Conservation (phyloP, 495 filamentous ascomycete genomes). For the Penicillium odoratum region DNA sequence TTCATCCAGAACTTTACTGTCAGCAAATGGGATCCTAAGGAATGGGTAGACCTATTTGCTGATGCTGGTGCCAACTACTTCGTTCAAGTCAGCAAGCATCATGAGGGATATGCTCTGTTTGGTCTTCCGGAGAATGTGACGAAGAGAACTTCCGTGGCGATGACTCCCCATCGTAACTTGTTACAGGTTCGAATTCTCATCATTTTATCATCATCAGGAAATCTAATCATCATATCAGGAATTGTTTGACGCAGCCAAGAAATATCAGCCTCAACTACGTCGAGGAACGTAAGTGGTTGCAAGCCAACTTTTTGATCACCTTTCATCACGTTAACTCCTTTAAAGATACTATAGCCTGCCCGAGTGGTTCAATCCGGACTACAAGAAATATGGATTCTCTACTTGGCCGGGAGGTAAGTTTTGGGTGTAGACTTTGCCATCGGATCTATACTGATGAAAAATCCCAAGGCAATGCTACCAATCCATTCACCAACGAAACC, state of each 20-base stretch:
- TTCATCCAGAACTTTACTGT: slow-evolving; percentile 56
- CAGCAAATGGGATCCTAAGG: slow-evolving; percentile 45
- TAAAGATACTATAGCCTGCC: slow-evolving; percentile 52
- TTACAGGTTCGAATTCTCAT: slow-evolving; percentile 11
- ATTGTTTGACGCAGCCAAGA: slow-evolving; percentile 50
- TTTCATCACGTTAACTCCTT: not conserved
- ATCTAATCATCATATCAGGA: slow-evolving; percentile 29
- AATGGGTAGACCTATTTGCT: slow-evolving; percentile 58
- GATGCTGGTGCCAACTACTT: slow-evolving; percentile 58
- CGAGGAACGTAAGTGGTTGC: slow-evolving; percentile 33
- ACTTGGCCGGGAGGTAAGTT: slow-evolving; percentile 34
- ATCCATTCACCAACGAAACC: slow-evolving; percentile 48
- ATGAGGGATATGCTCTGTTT: slow-evolving; percentile 57
- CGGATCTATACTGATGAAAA: not conserved
- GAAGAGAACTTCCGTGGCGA: slow-evolving; percentile 45
- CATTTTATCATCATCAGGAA: not conserved
- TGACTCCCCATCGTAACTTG: slow-evolving; percentile 45
- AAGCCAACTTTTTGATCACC: not conserved
- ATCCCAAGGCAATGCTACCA: slow-evolving; percentile 35
- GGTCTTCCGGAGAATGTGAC: slow-evolving; percentile 41
- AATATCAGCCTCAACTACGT: slow-evolving; percentile 49
- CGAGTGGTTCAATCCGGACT: slow-evolving; percentile 58
- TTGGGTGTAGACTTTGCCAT: slow-evolving; percentile 13
- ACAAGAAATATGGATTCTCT: slow-evolving; percentile 44
- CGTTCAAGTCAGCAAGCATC: slow-evolving; percentile 53